phyloP scores from a whole-genome alignment of 345 rosid genomes.

The Brassica incana region DNA sequence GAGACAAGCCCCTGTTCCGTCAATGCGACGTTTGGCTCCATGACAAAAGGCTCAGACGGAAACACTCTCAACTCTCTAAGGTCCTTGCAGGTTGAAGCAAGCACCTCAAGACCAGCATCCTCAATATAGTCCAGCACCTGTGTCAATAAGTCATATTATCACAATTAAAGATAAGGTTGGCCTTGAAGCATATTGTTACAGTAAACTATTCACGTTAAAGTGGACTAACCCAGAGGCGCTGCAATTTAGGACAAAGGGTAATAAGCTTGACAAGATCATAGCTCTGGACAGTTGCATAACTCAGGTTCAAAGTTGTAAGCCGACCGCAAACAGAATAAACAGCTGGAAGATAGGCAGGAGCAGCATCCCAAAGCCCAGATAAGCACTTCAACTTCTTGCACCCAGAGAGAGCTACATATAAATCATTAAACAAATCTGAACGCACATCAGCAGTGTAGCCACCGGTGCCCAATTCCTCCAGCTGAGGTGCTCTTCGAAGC shows the following conservation, averaged over 20 bases:
- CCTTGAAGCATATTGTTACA: neutral
- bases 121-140: conserved; percentile 92
- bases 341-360: conserved; percentile 79
- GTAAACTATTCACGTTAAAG: neutral
- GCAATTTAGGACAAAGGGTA: conserved; percentile 66
- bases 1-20: conserved; percentile 89
- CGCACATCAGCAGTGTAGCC: conserved; percentile 57
- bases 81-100: conserved; percentile 79
- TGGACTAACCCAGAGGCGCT: conserved; percentile 76
- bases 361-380: conserved; percentile 92
- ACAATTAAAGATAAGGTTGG: neutral
- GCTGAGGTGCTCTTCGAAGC: conserved; percentile 70
- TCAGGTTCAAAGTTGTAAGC: conserved; percentile 75
- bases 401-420: conserved; percentile 62
- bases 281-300: conserved; percentile 70
- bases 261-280: conserved; percentile 76
- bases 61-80: conserved; percentile 84
- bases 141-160: neutral
- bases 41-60: conserved; percentile 79
- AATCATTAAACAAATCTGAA: conserved; percentile 54
- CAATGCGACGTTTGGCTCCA: conserved; percentile 64
- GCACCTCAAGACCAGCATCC: conserved; percentile 78
- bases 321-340: conserved; percentile 63
- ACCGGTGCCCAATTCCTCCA: conserved; percentile 85
- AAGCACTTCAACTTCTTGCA: conserved; percentile 69